Evolutionary conservation across 1,139 yeast species (phyloP).

Genomic region (Chernovozyma aurita): DNA sequence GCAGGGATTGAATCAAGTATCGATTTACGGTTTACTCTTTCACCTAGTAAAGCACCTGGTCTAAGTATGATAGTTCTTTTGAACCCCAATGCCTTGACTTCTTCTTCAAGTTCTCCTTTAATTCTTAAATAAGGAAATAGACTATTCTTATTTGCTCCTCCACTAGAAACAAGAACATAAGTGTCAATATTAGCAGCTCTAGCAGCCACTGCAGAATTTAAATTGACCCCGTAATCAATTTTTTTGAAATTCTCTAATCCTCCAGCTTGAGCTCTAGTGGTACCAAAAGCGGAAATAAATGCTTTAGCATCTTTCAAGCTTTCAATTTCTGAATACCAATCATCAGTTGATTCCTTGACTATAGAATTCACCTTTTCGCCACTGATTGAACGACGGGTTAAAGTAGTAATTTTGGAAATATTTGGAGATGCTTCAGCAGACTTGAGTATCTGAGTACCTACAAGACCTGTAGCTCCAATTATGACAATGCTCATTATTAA

Average conservation of each 20-base stretch:
- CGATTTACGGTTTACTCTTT: slow-evolving; percentile 44
- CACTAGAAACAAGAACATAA: slow-evolving; percentile 57
- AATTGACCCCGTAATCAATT: slow-evolving; percentile 69
- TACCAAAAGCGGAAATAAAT: slow-evolving; percentile 66
- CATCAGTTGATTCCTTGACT: slow-evolving; percentile 31
- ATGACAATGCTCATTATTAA: slow-evolving; percentile 30
- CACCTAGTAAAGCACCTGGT: slow-evolving; percentile 68
- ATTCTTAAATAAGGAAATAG: slow-evolving; percentile 51
- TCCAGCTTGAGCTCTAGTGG: slow-evolving; percentile 72
- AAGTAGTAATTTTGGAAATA: slow-evolving; percentile 34
- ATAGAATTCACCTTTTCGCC: slow-evolving; percentile 22
- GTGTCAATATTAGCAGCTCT: slow-evolving; percentile 61
- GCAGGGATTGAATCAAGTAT: slow-evolving; percentile 22
- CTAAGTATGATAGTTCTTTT: slow-evolving; percentile 64
- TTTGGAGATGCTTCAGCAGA: slow-evolving; percentile 26
- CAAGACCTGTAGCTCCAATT: slow-evolving; percentile 64
- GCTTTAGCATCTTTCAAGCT: slow-evolving; percentile 17
- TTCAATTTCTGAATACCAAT: slow-evolving; percentile 36
- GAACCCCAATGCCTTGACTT: slow-evolving; percentile 52
- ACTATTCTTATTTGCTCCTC: slow-evolving; percentile 54
- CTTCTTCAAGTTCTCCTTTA: slow-evolving; percentile 65
- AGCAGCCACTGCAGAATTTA: slow-evolving; percentile 64
- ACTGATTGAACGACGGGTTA: slow-evolving; percentile 37
- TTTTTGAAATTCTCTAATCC: slow-evolving; percentile 52
- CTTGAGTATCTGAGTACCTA: slow-evolving; percentile 46